A percentile compares a stretch with the other conserved stretches of the same genome.
These are phyloP conservation scores for Hypoxylon perforatum DNA, from an alignment of 495 filamentous ascomycete species.

Conservation along the genomic window DNA sequence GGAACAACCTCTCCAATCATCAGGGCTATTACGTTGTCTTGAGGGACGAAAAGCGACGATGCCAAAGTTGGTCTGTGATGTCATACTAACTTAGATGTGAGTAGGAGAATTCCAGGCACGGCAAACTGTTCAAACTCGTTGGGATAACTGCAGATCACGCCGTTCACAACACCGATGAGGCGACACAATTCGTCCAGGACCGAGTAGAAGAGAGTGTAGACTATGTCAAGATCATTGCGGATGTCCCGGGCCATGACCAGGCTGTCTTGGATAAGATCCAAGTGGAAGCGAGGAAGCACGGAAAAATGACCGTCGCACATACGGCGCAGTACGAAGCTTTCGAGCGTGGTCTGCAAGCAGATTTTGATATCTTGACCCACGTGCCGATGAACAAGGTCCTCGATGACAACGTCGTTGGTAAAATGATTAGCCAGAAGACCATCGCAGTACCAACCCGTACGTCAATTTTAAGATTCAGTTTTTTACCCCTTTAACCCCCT, in stretches of 20 bases:
- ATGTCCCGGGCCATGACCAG: slow-evolving; percentile 45
- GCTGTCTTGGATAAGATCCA: slow-evolving; percentile 41
- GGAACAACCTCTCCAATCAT: too few species aligned
- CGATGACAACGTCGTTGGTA: slow-evolving; percentile 23
- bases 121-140: slow-evolving; percentile 23
- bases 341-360: slow-evolving; percentile 37
- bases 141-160: slow-evolving; percentile 31
- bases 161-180: slow-evolving; percentile 43
- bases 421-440: slow-evolving; percentile 33
- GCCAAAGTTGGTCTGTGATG: not conserved
- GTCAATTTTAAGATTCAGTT: too few species aligned
- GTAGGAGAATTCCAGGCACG: slow-evolving; percentile 35
- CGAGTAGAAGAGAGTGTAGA: slow-evolving; percentile 45
- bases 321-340: slow-evolving; percentile 38
- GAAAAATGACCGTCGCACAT: slow-evolving; percentile 43
- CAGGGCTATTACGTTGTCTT: slow-evolving; percentile 7
- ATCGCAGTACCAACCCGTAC: slow-evolving; percentile 46
- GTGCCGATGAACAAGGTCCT: slow-evolving; percentile 43
- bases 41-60: not conserved
- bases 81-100: not conserved
- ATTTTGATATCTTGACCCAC: slow-evolving; percentile 46
- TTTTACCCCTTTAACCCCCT: too few species aligned
- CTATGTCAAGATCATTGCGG: slow-evolving; percentile 54
- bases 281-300: slow-evolving; percentile 33
- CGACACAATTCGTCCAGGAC: slow-evolving; percentile 45